Base-by-base conservation (phyloP, 495 filamentous ascomycete species). In the Xylaria telfairii region DNA sequence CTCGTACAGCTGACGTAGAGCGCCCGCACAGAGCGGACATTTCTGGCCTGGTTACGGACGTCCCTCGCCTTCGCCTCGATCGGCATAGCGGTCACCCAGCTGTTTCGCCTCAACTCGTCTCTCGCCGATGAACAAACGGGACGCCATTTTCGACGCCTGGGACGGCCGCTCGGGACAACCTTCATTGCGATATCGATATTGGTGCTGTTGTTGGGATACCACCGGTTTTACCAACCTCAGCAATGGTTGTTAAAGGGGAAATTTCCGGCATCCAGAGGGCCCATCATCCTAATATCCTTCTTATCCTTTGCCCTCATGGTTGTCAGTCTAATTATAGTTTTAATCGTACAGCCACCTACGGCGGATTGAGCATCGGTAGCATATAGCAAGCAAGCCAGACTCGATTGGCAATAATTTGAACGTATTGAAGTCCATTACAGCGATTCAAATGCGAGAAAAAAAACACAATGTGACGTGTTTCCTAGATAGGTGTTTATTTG, bases 1-100 rank as follows among this genome's bases (percentile, higher is more conserved):
- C 17, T 63, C 71, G 73, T 57, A 71, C 56, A 24, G 67, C 73
- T 77, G 65, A 76, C 44, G 37, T 65, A 51, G 64, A 57, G 47
- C 67, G 6, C 10, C n/a, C 5, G 13, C 67, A 32, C 76, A 98
- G 96, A 99, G 81, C 91, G 96, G 37, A 99, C 96, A 3, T 99
- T 98, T 81, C 89, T 99, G 26, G 96, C 96, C 61, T 99, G 96
- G 96, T 88, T 99, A 57, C 90, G 96, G 56, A 99, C 96, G 21
- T 97, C 94, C 26, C 87, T 99, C 53, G 93, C 95, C 59, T 99
- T 99, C 78, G 96, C 96, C 46, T 94, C 91, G 61, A 99, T 99
- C 75, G 96, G 96, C 67, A 95, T 99, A 71, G 96, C 95, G 63
- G 89, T 99, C 61, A 98, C 96, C 1, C 96, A 99, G 80, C 88